Evolutionary conservation across 2,329 filamentous ascomycete genomes (phyloP).

Genomic region (Raffaelea deltoideospora): DNA sequence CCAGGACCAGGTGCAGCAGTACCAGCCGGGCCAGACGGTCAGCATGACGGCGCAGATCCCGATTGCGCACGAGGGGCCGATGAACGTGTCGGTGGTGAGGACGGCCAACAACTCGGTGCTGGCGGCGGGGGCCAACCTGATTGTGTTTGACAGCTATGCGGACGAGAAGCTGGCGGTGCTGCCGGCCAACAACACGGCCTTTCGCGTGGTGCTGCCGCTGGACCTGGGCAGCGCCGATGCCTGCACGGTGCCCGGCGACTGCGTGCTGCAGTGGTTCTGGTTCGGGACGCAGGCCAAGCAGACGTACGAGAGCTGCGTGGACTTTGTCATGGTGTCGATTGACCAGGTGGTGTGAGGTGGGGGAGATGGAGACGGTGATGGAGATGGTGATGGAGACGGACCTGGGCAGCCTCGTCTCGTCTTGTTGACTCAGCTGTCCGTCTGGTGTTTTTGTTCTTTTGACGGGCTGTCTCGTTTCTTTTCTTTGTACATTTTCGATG

Average conservation of each 20-base stretch:
- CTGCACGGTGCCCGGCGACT: conserved; percentile 17
- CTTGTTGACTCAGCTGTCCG: no score
- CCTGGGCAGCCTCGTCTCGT: no score
- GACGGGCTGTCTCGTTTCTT: no score
- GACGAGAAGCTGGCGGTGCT: conserved; percentile 21
- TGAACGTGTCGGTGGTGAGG: conserved; percentile 43
- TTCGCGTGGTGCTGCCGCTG: conserved; percentile 24
- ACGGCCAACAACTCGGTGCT: conserved; percentile 35
- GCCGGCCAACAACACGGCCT: conserved; percentile 26
- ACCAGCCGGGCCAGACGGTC: conserved; percentile 25
- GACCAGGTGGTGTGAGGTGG: background rate
- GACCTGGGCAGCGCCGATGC: conserved; percentile 13
- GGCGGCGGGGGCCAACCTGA: conserved; percentile 29
- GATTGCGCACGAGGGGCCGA: conserved; percentile 28
- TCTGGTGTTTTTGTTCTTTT: no score
- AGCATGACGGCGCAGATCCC: conserved; percentile 24
- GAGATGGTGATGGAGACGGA: no score
- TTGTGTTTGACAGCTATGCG: conserved; percentile 40
- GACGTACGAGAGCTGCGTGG: conserved; percentile 24
- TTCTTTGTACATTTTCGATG: no score
- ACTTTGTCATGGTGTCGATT: conserved; percentile 16
- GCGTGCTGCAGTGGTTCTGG: conserved; percentile 31
- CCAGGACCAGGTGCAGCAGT: conserved; percentile 24
- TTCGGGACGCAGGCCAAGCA: conserved; percentile 20
- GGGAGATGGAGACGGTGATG: no score